Conservation (phyloP, 139 green algal genomes). For the Chlamydomonas asymmetrica region DNA sequence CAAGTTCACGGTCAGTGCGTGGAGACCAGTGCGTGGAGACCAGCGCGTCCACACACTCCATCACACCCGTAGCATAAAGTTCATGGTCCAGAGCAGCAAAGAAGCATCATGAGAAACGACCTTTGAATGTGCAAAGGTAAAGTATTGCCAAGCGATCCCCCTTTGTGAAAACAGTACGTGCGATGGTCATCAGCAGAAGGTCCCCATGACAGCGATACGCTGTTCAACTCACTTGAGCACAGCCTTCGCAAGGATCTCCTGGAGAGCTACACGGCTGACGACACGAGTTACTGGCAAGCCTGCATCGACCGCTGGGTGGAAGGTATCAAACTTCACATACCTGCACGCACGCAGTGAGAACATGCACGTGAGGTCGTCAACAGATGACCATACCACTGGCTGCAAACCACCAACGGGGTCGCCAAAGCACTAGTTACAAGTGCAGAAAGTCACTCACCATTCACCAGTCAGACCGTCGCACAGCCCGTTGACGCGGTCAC, state of each 20-base stretch:
- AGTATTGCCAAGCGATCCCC: slow-evolving; percentile 15
- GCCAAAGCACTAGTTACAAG: neutral
- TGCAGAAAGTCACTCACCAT: slow-evolving; percentile 59
- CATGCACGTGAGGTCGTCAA: neutral
- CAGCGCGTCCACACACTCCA: neutral
- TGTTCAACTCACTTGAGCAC: slow-evolving; percentile 34
- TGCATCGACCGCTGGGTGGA: slow-evolving; percentile 83
- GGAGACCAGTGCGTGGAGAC: neutral
- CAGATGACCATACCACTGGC: neutral
- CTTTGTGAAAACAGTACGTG: no score
- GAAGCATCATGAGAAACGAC: no score
- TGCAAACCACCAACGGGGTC: neutral
- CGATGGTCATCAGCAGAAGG: no score
- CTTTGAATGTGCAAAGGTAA: no score
- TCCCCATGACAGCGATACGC: no score
- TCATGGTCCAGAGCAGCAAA: no score
- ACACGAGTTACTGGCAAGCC: slow-evolving; percentile 94
- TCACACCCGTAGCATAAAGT: no score
- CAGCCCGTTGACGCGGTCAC: slow-evolving; percentile 89
- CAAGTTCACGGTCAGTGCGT: neutral
- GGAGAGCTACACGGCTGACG: slow-evolving; percentile 82
- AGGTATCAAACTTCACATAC: slow-evolving; percentile 99
- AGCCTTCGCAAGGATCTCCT: slow-evolving; percentile 67
- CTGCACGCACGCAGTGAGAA: slow-evolving; percentile 37
- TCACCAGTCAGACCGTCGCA: slow-evolving; percentile 89